phyloP scores from a whole-genome alignment of 257 asterid species.

The Apocynum venetum region DNA sequence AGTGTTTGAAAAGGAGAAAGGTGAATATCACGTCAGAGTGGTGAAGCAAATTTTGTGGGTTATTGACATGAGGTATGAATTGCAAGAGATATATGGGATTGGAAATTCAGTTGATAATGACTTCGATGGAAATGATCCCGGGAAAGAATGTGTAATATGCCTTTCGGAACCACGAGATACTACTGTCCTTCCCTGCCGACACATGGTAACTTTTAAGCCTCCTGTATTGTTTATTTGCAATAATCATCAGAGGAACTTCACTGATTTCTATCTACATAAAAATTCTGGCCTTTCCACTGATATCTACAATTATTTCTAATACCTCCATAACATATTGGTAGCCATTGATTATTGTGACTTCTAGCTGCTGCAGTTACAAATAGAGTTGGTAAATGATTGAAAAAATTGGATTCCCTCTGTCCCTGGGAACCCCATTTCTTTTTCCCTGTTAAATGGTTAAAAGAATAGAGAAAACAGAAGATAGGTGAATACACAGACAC shows the following conservation, averaged over 20 bases:
- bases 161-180: constrained; percentile 90
- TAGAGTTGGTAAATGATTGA: not conserved
- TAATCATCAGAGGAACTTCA: not conserved
- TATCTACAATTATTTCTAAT: not conserved
- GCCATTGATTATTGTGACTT: not conserved
- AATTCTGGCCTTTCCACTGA: not conserved
- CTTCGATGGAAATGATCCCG: constrained; percentile 64
- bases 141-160: constrained; percentile 90
- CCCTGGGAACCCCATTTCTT: not conserved
- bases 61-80: constrained; percentile 75
- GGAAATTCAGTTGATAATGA: constrained; percentile 72
- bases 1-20: constrained; percentile 73
- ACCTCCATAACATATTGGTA: not conserved
- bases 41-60: constrained; percentile 86
- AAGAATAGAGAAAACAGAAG: not conserved
- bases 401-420: not conserved
- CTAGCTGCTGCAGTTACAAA: not conserved
- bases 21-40: constrained; percentile 62
- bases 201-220: constrained; percentile 50
- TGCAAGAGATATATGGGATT: constrained; percentile 83
- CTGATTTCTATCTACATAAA: constrained; percentile 3
- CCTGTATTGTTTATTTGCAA: not conserved
- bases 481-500: not conserved
- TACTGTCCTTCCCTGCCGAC: constrained; percentile 91
- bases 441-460: not conserved